Conservation (phyloP, 768 basidiomycete genomes). For the Basidioascus undulatus region DNA sequence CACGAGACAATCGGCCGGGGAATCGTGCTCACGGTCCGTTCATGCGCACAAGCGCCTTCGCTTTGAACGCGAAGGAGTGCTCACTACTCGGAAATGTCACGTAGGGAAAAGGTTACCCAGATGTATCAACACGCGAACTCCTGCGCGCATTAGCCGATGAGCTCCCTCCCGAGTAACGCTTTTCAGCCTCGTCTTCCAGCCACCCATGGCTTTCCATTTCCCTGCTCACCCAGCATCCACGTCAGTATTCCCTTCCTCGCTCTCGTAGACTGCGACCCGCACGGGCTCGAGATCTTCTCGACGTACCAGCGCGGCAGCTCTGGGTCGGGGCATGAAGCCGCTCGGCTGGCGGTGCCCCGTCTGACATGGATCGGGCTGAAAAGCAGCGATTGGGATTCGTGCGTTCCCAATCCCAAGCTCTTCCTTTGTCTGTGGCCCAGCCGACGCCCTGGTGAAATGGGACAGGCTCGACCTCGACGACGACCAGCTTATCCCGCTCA, state of each 20-base stretch:
- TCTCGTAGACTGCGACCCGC: conserved; percentile 74
- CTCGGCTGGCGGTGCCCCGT: conserved; percentile 38
- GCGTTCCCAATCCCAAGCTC: conserved; percentile 8
- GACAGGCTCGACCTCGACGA: conserved; percentile 34
- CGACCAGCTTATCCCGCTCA: conserved; percentile 43
- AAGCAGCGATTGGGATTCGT: conserved; percentile 42
- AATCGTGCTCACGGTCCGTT: conserved; percentile 39
- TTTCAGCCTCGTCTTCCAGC: background rate
- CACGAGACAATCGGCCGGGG: background rate
- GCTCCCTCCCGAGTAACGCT: conserved; percentile 32
- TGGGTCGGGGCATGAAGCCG: conserved; percentile 42
- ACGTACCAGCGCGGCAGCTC: conserved; percentile 64
- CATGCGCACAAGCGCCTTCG: conserved; percentile 46
- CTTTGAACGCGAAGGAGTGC: conserved; percentile 16
- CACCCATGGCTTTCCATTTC: background rate
- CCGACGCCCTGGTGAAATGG: too few relatives aligned
- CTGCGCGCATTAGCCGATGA: conserved; percentile 44
- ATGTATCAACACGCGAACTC: conserved; percentile 68
- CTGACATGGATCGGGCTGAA: conserved; percentile 61
- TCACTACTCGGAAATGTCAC: conserved; percentile 9
- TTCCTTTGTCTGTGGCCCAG: background rate
- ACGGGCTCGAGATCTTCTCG: conserved; percentile 74
- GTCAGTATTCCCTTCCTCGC: conserved; percentile 48
- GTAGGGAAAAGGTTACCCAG: conserved; percentile 93
- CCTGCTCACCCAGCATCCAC: background rate